These are phyloP conservation scores for Cyanidiococcus yangmingshanensis DNA, from an alignment of 23 red algal genomes.

Conservation along the genomic window DNA sequence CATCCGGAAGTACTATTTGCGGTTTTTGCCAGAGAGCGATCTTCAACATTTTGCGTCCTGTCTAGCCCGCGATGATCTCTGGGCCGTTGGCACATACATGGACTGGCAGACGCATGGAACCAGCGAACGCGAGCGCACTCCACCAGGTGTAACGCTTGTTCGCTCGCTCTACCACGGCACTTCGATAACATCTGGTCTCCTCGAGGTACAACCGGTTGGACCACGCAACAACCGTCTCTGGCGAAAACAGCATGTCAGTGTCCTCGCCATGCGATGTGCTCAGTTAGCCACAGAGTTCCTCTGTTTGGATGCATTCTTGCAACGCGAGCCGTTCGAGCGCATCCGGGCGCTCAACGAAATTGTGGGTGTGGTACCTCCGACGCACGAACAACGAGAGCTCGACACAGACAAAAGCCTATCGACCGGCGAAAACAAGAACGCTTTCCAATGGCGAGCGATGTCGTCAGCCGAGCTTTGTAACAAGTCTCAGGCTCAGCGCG, in stretches of 20 bases:
- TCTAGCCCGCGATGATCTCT: conserved; percentile 3
- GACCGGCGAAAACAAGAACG: too few relatives aligned
- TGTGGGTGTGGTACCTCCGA: too few relatives aligned
- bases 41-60: background rate
- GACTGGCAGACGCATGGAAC: background rate
- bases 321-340: background rate
- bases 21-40: background rate
- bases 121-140: background rate
- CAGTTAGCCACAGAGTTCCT: background rate
- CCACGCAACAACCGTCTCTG: background rate
- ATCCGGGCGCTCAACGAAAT: background rate
- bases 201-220: conserved; percentile 3
- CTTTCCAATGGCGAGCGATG: too few relatives aligned
- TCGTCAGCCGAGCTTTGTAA: too few relatives aligned
- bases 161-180: conserved; percentile 4
- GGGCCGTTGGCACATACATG: background rate
- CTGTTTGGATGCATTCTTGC: background rate
- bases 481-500: too few relatives aligned
- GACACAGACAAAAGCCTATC: too few relatives aligned
- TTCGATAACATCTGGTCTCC: background rate
- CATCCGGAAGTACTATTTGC: background rate
- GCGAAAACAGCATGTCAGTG: background rate
- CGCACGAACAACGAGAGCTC: too few relatives aligned
- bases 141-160: background rate
- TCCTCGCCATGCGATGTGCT: background rate